Evolutionary conservation across 2,329 filamentous ascomycete genomes (phyloP), one percentile per base, ranked within the genome.

Genomic region (Arthrinium phaeospermum): DNA sequence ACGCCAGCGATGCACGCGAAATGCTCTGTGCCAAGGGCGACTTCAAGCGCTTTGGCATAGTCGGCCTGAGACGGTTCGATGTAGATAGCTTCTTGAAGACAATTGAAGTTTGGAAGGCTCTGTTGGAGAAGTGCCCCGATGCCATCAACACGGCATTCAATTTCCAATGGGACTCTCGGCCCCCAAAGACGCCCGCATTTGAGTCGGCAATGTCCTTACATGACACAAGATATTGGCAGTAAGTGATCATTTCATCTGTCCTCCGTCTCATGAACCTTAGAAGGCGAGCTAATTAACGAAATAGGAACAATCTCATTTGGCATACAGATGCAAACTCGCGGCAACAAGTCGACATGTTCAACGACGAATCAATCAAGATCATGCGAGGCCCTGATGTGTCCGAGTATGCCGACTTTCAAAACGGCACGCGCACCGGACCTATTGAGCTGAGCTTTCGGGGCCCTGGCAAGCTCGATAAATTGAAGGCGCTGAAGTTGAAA

Each of bases 11-110:
- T 7, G 74, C 74, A 34, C 74, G 75, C 3, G 75, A 78, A 34
- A 74, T 73, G 34, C 70, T 41, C 37, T 79, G 14, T 45, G 73
- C 70, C 5, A 74, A 78, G 44, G 77, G 77, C 10, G 75, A 77
- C 37, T 76, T 76, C 68, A 80, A 80, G 71, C 73, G 76, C 16
- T 75, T 76, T 34, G 76, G 74, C 27, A 72, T 77, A 2, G 75
- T 76, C 16, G 79, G 78, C 1, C 49, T 80, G 30, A 75, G 19
- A 7, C 45, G 45, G 1, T 46, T 46, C 1, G 45, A 46, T 19
- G 19, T 46, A 6, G 45, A 46, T 19, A 22, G 45, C 14, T 46
- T 46, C 45, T 19, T 46, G 19, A 19, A 46, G 45, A 46, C 45
- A 6, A 46, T 46, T 16, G 45, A 46, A 6, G 45, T 46, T 46